Base-by-base conservation (phyloP, 108 stramenopile genomes). In the Cyclotella cryptica region DNA sequence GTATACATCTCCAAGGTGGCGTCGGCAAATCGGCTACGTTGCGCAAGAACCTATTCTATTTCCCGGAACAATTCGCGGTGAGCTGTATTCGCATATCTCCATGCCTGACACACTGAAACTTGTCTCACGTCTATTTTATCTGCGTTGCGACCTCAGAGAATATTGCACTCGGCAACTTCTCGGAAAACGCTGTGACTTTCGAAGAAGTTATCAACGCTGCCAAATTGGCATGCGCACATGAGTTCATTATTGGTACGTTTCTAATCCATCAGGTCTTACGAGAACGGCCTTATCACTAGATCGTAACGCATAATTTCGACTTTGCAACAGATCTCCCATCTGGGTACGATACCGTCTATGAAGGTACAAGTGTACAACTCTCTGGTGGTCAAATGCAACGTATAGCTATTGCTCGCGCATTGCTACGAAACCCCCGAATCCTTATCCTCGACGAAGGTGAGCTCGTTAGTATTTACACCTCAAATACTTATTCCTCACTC, bases 341-440 rank as follows among this genome's bases (percentile, higher is more conserved):
- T 35, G 90, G 90, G 9, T 93, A 91, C 69, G 77, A 94, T 59
- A 96, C 95, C 17, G 47, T 73, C 24, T 83, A 75, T 47, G 87
- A 88, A 13, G 90, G 89, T 64, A 46, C 85, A 10, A 87, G 87
- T 27, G 78, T 90, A 6, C 86, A 89, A 66, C 72, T 97, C 21
- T 74, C 71, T n/a, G 93, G 93, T 6, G 89, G 89, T 0, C 87
- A 88, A 71, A 85, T 85, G 80, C 86, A 89, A 62, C 64, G 86
- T n/a, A 67, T 88, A 18, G 81, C 85, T 44, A 84, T 88, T 88
- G 80, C 81, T 13, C 61, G 84, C 14, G 86, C 86, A 10, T 60
- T 89, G 17, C 42, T 83, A 4, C 43, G 72, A 26, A 66, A 81
- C 29, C 86, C 87, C 0, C 19, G 41, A 35, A 73, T 86, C 15